Evolutionary conservation across 2,329 filamentous ascomycete species (phyloP), one percentile per base, ranked within the genome.

Genomic region (Sclerotiophoma versabilis): DNA sequence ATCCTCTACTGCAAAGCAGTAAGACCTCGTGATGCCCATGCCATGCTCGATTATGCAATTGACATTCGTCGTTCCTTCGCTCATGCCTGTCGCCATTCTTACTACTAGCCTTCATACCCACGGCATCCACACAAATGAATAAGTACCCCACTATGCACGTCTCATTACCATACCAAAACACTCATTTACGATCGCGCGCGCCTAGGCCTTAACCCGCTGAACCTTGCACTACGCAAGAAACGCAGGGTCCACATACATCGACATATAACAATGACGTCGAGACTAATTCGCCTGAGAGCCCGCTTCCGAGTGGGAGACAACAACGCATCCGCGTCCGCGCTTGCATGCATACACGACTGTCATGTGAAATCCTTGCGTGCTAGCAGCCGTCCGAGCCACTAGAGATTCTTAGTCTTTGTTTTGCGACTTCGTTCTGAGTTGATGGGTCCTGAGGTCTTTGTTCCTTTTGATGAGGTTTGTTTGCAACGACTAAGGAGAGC

Each of bases 241-340:
- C 49, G 29, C 39, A 34, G 46, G 53, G 44, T 51, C 49, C 48
- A 58, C 57, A 60, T 41, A 27, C 52, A 50, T 58, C 51, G 17
- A 47, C 17, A 19, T 45, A 57, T 58, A 66, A 69, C 57, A 27
- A 71, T 72, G 69, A 71, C 69, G 69, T 70, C 45, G 58, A 69
- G 66, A 70, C 62, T 68, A 63, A 55, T 43, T 19, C 12, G 10
- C 8, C 17, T 19, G 25, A 17, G 11, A 30, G 19, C 5, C 50
- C 39, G 50, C 39, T 51, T 49, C 48, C 44, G 48, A 58, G 32
- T 27, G 22, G 15, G 20, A 42, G 33, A 49, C 54, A 32, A 59
- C 51, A 57, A 58, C 46, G 45, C 33, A 19, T 29, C 22, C 23
- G 43, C 48, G 39, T 55, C 55, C 55, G 57, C 54, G 53, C 55